Conservation (phyloP, 768 basidiomycete species). For the Cantharellus anzutake region DNA sequence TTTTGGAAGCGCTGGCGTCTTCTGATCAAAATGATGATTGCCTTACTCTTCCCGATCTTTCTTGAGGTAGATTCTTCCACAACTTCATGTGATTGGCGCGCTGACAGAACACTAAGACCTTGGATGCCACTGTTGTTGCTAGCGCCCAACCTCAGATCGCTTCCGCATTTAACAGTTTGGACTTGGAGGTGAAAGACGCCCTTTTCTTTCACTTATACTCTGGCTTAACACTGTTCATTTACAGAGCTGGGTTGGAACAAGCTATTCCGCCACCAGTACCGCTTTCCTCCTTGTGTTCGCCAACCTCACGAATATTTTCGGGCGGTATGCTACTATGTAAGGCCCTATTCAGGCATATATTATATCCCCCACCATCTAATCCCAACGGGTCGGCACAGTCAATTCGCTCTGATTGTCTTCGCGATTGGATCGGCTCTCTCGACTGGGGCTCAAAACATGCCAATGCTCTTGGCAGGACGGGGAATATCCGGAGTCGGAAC, state of each 20-base stretch:
- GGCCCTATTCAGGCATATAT: neutral
- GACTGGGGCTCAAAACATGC: slow-evolving; percentile 28
- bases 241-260: slow-evolving; percentile 13
- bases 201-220: neutral
- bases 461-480: slow-evolving; percentile 27
- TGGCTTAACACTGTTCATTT: neutral
- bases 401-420: slow-evolving; percentile 27
- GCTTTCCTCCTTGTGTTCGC: slow-evolving; percentile 35
- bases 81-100: neutral
- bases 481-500: slow-evolving; percentile 16
- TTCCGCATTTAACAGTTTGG: slow-evolving; percentile 18
- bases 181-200: slow-evolving; percentile 12
- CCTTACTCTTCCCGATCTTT: neutral
- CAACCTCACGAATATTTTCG: slow-evolving; percentile 30
- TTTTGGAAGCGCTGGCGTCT: neutral
- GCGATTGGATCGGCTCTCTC: slow-evolving; percentile 28
- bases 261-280: slow-evolving; percentile 31
- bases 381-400: slow-evolving; percentile 9
- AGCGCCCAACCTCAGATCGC: slow-evolving; percentile 34
- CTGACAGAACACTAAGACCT: neutral
- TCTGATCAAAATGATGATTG: neutral
- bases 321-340: slow-evolving; percentile 26
- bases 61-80: neutral
- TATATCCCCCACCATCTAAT: neutral
- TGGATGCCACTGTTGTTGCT: slow-evolving; percentile 24